phyloP scores from a whole-genome alignment of 2,329 filamentous ascomycete species.

The Ambrosiella cleistominuta region DNA sequence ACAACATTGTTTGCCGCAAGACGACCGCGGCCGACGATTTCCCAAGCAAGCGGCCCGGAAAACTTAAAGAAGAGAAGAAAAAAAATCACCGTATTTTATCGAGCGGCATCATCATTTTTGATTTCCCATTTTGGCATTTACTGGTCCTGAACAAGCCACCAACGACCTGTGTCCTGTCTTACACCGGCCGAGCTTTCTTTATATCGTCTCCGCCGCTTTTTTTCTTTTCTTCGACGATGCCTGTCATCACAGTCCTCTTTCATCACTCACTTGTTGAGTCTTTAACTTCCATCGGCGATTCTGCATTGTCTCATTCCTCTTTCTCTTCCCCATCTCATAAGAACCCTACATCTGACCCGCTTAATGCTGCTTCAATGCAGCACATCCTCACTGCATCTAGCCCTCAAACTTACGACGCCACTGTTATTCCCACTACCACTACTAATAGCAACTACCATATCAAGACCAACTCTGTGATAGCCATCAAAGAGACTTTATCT shows the following conservation, averaged over 20 bases:
- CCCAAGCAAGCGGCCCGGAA: too few relatives aligned
- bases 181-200: not conserved
- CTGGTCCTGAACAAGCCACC: not conserved
- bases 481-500: not conserved
- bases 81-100: too few relatives aligned
- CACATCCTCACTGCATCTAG: not conserved
- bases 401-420: not conserved
- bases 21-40: too few relatives aligned
- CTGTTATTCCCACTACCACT: not conserved
- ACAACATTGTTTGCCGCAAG: not conserved
- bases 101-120: not conserved
- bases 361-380: slow-evolving; percentile 1
- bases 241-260: not conserved
- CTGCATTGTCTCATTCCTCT: not conserved
- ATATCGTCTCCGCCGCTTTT: not conserved
- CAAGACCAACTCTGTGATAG: not conserved
- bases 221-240: not conserved
- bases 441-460: not conserved
- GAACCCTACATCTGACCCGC: not conserved
- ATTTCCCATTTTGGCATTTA: not conserved
- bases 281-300: not conserved
- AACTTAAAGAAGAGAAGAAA: too few relatives aligned
- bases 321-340: not conserved
- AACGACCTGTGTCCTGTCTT: not conserved
- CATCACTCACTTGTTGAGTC: not conserved